A percentile compares a stretch with the other conserved stretches of the same genome.
These are phyloP conservation scores for Sclerotinia minor DNA, from an alignment of 2,329 filamentous ascomycete species.

Conservation along the genomic window DNA sequence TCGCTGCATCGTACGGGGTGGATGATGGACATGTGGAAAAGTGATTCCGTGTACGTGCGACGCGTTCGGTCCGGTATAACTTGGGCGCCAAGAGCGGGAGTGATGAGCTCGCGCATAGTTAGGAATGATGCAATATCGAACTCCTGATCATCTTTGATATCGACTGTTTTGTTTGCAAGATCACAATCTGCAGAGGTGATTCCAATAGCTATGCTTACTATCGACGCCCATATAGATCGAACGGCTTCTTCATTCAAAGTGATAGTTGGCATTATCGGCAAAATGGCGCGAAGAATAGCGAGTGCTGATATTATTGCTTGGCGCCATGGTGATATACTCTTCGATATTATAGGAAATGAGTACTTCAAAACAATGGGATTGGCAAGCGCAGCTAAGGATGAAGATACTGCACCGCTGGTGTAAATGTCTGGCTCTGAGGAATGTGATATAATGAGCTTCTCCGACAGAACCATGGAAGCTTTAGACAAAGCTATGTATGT, in stretches of 20 bases:
- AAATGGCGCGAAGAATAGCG: constrained; percentile 63
- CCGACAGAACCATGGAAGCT: constrained; percentile 70
- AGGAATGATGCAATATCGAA: constrained; percentile 80
- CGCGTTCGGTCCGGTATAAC: constrained; percentile 67
- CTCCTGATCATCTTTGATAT: constrained; percentile 66
- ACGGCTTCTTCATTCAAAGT: constrained; percentile 49
- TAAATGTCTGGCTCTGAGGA: constrained; percentile 68
- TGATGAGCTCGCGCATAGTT: constrained; percentile 68
- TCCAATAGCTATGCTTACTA: constrained; percentile 66
- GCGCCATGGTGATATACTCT: constrained; percentile 73
- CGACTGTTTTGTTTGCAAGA: constrained; percentile 45
- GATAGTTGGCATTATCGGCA: constrained; percentile 59
- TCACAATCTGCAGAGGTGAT: constrained; percentile 66
- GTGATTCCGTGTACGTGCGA: constrained; percentile 67
- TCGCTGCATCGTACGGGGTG: constrained; percentile 64
- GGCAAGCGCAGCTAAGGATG: constrained; percentile 65
- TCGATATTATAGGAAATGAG: constrained; percentile 69
- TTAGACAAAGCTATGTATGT: constrained; percentile 92
- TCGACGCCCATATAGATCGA: constrained; percentile 67
- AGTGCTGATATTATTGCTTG: constrained; percentile 72
- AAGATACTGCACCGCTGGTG: constrained; percentile 62
- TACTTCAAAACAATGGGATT: constrained; percentile 80
- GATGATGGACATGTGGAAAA: constrained; percentile 82
- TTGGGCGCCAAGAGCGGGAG: constrained; percentile 68
- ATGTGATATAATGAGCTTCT: constrained; percentile 60